Evolutionary conservation across 1,284 basidiomycete genomes (phyloP).

Genomic region (Apiotrichum domesticum): DNA sequence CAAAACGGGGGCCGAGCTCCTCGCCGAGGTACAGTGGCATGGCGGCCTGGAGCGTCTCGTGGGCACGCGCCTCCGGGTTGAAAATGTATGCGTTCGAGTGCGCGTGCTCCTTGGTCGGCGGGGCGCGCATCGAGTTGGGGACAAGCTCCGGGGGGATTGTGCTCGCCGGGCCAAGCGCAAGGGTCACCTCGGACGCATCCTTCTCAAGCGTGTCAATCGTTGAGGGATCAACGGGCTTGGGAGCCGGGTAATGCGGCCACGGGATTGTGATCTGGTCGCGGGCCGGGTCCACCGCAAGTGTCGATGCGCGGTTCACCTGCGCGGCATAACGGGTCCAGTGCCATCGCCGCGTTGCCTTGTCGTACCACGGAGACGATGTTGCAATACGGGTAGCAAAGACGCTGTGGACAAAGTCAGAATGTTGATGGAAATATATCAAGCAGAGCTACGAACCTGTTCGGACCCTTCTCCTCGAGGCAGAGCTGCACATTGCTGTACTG

Average conservation of each 20-base stretch:
- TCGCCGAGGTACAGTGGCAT: slow-evolving; percentile 46
- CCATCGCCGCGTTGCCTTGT: slow-evolving; percentile 19
- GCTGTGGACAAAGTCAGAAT: slow-evolving; percentile 10
- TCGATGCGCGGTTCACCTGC: slow-evolving; percentile 18
- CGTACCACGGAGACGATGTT: slow-evolving; percentile 29
- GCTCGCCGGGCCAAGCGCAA: slow-evolving; percentile 9
- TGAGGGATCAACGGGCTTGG: slow-evolving; percentile 4
- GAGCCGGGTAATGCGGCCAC: slow-evolving; percentile 23
- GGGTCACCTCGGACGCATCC: slow-evolving; percentile 7
- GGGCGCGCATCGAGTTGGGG: slow-evolving; percentile 22
- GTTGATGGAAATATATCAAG: neutral
- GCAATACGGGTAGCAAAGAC: slow-evolving; percentile 38
- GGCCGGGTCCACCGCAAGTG: slow-evolving; percentile 8
- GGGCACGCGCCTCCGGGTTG: slow-evolving; percentile 5
- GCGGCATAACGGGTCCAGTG: slow-evolving; percentile 36
- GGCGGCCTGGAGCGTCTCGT: slow-evolving; percentile 26
- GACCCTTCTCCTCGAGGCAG: slow-evolving; percentile 28
- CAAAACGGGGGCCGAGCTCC: slow-evolving; percentile 43
- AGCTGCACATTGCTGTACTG: slow-evolving; percentile 45
- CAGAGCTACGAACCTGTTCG: neutral
- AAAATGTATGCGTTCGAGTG: slow-evolving; percentile 27
- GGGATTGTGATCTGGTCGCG: slow-evolving; percentile 25
- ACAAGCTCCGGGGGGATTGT: slow-evolving; percentile 11
- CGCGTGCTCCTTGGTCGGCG: slow-evolving; percentile 18
- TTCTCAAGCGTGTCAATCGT: slow-evolving; percentile 19